Evolutionary conservation across 441 rosid species (phyloP).

Genomic region (Erodium texanum): DNA sequence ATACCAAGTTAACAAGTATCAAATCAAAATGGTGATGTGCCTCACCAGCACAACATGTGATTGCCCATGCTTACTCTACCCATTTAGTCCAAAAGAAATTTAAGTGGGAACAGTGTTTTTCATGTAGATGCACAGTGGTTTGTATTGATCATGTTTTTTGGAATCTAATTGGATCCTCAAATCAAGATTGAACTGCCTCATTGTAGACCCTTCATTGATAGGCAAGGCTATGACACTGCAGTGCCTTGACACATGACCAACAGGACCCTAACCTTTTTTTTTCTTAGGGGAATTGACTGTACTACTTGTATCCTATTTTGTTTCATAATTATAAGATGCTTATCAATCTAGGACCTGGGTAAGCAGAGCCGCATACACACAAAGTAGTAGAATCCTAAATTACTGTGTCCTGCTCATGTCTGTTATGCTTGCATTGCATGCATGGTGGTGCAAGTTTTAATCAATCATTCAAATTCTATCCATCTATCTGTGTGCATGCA

Average conservation of each 20-base stretch:
- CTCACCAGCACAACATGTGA: slow-evolving; percentile 53
- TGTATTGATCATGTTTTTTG: slow-evolving; percentile 9
- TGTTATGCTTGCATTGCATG: no score
- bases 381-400: no score
- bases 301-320: not conserved
- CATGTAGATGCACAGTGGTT: slow-evolving; percentile 8
- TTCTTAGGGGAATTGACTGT: not conserved
- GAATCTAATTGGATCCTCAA: slow-evolving; percentile 1
- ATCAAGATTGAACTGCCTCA: not conserved
- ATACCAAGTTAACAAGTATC: slow-evolving; percentile 6
- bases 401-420: no score
- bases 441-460: no score
- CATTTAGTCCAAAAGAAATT: slow-evolving; percentile 13
- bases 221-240: not conserved
- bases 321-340: not conserved
- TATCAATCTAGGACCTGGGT: not conserved
- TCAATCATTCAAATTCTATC: no score
- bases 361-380: no score
- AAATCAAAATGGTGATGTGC: not conserved
- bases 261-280: not conserved
- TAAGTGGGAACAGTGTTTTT: slow-evolving; percentile 10
- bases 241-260: not conserved
- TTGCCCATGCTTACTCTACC: slow-evolving; percentile 28
- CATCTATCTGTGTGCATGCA: no score
- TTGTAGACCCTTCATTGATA: slow-evolving; percentile 2